A percentile compares a stretch with the other conserved stretches of the same genome.
These are phyloP conservation scores for Jaapia argillacea DNA, from an alignment of 768 basidiomycete genomes.

Conservation along the genomic window DNA sequence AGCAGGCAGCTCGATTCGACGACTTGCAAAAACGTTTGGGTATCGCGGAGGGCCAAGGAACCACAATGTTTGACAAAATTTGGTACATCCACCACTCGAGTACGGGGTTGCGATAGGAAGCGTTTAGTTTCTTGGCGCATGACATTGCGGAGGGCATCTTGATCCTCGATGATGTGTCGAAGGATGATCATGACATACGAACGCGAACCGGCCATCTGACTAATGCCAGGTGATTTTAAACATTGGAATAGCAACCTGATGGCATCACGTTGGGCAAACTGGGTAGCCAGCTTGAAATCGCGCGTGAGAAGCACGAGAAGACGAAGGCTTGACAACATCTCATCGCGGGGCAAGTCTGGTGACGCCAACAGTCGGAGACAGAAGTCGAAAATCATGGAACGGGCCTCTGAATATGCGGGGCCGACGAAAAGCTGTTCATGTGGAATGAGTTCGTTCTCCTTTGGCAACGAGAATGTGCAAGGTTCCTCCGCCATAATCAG, in stretches of 20 bases:
- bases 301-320: conserved; percentile 80
- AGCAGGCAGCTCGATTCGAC: conserved; percentile 66
- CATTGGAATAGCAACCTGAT: conserved; percentile 55
- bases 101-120: conserved; percentile 68
- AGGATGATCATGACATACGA: conserved; percentile 81
- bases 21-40: conserved; percentile 63
- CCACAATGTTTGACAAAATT: conserved; percentile 70
- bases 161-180: conserved; percentile 87
- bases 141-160: conserved; percentile 46
- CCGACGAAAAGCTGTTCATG: conserved; percentile 45
- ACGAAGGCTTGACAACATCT: conserved; percentile 72
- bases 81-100: conserved; percentile 55
- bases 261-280: conserved; percentile 63
- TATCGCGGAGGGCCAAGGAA: conserved; percentile 74
- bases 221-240: conserved; percentile 46
- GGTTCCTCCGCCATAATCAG: conserved; percentile 72
- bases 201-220: conserved; percentile 50
- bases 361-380: conserved; percentile 62
- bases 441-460: conserved; percentile 55
- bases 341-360: conserved; percentile 61
- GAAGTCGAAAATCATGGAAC: conserved; percentile 63
- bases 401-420: conserved; percentile 51
- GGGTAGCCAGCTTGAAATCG: conserved; percentile 49
- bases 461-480: conserved; percentile 50
- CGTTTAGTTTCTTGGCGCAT: conserved; percentile 81